Evolutionary conservation across 176 grass and related monocot genomes (phyloP).

Genomic region (Avena atlantica): DNA sequence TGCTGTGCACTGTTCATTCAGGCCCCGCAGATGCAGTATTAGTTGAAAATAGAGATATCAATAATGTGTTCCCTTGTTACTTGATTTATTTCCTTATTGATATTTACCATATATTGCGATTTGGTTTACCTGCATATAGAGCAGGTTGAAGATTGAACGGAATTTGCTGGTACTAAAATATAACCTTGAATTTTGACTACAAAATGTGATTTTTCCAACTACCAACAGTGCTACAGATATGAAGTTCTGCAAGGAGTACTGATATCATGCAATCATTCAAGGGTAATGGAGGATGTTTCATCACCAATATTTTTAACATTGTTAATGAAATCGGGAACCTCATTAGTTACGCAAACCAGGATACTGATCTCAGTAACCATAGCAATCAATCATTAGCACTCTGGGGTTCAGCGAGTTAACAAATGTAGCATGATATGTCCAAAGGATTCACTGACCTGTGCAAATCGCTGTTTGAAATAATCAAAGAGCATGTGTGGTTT

Average conservation of each 20-base stretch:
- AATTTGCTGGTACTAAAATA: background rate
- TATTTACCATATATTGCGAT: background rate
- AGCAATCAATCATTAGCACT: conserved; percentile 16
- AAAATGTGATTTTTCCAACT: conserved; percentile 19
- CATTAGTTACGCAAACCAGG: background rate
- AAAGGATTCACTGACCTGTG: conserved; percentile 72
- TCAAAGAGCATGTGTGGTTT: conserved; percentile 91
- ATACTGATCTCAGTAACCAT: background rate
- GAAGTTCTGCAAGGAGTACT: conserved; percentile 2
- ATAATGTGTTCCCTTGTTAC: background rate
- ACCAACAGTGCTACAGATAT: conserved; percentile 25
- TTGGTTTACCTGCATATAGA: background rate
- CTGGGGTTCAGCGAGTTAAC: background rate
- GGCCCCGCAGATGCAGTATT: background rate
- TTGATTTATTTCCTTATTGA: conserved; percentile 8
- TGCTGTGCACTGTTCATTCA: conserved; percentile 1
- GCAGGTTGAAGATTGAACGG: conserved; percentile 12
- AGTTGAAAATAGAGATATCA: conserved; percentile 2
- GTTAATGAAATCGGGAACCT: background rate
- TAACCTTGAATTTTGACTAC: conserved; percentile 9
- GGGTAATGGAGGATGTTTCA: conserved; percentile 2
- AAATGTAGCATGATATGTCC: conserved; percentile 15
- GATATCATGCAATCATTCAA: conserved; percentile 19
- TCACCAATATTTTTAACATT: background rate
- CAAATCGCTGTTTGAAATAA: conserved; percentile 99